Evolutionary conservation across 495 filamentous ascomycete species (phyloP).

Genomic region (Elasticomyces elasticus): DNA sequence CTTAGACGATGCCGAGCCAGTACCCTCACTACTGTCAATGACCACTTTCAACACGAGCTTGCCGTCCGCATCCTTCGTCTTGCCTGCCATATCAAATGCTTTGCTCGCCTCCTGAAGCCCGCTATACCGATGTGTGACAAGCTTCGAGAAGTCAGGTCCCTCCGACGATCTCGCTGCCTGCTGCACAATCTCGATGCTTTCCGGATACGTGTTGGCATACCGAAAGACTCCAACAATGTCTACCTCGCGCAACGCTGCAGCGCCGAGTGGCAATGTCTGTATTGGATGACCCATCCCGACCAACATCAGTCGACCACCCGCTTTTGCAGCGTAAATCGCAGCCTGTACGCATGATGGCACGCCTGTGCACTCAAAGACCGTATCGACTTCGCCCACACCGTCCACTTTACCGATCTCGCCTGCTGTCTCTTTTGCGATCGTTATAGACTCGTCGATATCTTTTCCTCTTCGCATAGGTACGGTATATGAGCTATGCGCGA

Average conservation of each 20-base stretch:
- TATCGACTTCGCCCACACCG: slow-evolving; percentile 53
- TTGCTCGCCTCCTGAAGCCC: slow-evolving; percentile 54
- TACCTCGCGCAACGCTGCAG: slow-evolving; percentile 77
- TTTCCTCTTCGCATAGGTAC: slow-evolving; percentile 40
- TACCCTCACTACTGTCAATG: slow-evolving; percentile 40
- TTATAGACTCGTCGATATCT: slow-evolving; percentile 45
- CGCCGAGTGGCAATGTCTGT: slow-evolving; percentile 74
- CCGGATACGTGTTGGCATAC: slow-evolving; percentile 77
- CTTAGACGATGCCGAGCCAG: neutral
- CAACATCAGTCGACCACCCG: slow-evolving; percentile 75
- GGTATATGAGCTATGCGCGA: slow-evolving; percentile 48
- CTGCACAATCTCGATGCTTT: slow-evolving; percentile 61
- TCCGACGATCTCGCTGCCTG: slow-evolving; percentile 47
- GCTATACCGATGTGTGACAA: slow-evolving; percentile 68
- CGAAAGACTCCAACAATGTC: slow-evolving; percentile 89
- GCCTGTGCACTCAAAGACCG: slow-evolving; percentile 86
- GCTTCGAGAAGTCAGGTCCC: slow-evolving; percentile 52
- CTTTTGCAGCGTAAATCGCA: slow-evolving; percentile 66
- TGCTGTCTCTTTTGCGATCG: slow-evolving; percentile 50
- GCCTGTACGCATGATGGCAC: slow-evolving; percentile 80
- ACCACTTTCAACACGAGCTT: slow-evolving; percentile 79
- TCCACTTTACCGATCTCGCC: slow-evolving; percentile 37
- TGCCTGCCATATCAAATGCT: slow-evolving; percentile 75
- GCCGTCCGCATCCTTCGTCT: slow-evolving; percentile 65
- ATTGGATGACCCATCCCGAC: slow-evolving; percentile 92